Conservation (phyloP, 495 filamentous ascomycete genomes). For the Talaromyces thailandensis region DNA sequence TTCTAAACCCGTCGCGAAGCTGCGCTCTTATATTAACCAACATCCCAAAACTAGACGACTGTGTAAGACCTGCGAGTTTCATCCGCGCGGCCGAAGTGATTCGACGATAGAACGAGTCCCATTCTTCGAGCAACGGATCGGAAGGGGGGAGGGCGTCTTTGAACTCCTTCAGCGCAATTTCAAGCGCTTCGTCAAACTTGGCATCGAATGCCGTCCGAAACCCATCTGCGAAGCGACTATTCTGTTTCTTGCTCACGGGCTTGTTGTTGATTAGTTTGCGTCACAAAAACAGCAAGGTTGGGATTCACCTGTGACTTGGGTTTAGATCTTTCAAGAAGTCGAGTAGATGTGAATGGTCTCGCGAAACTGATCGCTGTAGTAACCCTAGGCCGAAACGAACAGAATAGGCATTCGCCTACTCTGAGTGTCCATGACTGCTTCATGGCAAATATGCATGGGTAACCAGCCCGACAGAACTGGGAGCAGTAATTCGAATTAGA, state of each 20-base stretch:
- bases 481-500: neutral
- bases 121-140: slow-evolving; percentile 12
- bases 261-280: neutral
- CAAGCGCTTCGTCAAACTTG: slow-evolving; percentile 23
- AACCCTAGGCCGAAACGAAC: slow-evolving; percentile 18
- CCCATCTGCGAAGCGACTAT: neutral
- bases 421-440: slow-evolving; percentile 28
- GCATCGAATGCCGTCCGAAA: neutral
- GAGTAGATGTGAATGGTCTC: slow-evolving; percentile 27
- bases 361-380: slow-evolving; percentile 10
- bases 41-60: slow-evolving; percentile 10
- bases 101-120: slow-evolving; percentile 29
- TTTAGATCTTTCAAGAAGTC: slow-evolving; percentile 15
- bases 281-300: neutral
- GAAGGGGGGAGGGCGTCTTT: slow-evolving; percentile 11
- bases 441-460: neutral
- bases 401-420: slow-evolving; percentile 28
- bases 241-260: neutral
- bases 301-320: slow-evolving; percentile 11
- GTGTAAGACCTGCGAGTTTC: slow-evolving; percentile 9
- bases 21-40: slow-evolving; percentile 18
- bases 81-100: slow-evolving; percentile 24
- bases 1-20: slow-evolving; percentile 49
- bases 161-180: slow-evolving; percentile 18
- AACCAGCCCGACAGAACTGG: neutral